Evolutionary conservation across 768 basidiomycete species (phyloP).

Genomic region (Cubamyces sp.): DNA sequence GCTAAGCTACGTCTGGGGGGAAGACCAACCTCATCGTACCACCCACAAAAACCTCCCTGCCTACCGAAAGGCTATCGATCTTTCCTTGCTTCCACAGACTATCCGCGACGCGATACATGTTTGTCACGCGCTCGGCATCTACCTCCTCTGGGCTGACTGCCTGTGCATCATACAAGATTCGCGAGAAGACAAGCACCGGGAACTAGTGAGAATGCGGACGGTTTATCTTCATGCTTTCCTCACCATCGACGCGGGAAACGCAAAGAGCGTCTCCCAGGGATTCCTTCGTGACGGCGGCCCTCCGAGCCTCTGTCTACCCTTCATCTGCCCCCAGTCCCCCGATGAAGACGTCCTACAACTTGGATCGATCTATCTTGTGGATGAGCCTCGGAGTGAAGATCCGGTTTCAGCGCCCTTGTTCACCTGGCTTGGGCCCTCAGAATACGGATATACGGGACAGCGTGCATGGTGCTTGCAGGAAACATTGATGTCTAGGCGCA

Average conservation of each 20-base stretch:
- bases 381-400: too few species aligned
- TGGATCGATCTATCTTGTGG: too few species aligned
- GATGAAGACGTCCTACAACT: too few species aligned
- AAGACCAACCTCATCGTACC: neutral
- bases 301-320: neutral
- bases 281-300: neutral
- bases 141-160: slow-evolving; percentile 2
- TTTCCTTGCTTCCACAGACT: neutral
- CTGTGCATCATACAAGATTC: slow-evolving; percentile 14
- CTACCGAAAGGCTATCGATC: neutral
- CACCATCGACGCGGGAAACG: neutral
- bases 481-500: neutral
- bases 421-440: too few species aligned
- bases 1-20: slow-evolving; percentile 6
- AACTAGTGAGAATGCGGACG: neutral
- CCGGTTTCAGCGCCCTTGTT: too few species aligned
- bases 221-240: neutral
- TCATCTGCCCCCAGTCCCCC: neutral
- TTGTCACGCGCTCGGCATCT: neutral
- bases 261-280: neutral
- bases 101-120: slow-evolving; percentile 6
- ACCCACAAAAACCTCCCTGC: neutral
- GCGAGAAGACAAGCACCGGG: neutral
- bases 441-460: neutral
- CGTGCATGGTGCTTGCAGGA: slow-evolving; percentile 3